Evolutionary conservation across 1,284 basidiomycete genomes (phyloP), one percentile per base, ranked within the genome.

Genomic region (Dichomitus squalens): DNA sequence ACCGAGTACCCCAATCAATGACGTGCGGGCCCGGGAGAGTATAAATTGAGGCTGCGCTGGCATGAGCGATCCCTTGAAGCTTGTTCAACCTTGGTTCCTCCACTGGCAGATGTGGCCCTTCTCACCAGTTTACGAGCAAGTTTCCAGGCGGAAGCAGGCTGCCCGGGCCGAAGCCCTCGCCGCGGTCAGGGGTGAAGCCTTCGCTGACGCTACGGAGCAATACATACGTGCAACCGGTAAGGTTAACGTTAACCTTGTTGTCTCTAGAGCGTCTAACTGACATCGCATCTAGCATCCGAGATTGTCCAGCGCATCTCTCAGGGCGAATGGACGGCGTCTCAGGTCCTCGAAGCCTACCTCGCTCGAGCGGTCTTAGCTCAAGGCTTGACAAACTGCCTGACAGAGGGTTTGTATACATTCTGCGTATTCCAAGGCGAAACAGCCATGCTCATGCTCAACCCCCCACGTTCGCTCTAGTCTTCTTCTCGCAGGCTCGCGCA

Each of bases 321-420:
- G 4, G 78, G 83, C 7, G 75, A 82, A 71, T 95, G 92, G 90
- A 93, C 88, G 0, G 85, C 92, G 8, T 80, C 79, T 1, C 75
- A 81, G 49, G 88, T 94, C 7, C 72, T 94, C 7, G 82, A 87
- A 51, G 90, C 89, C 27, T 95, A 85, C 72, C 87, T 93, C 57
- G 76, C 82, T 0, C 82, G 85, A 4, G 85, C 92, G 0, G 79
- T 76, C 1, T 70, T 79, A 29, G 87, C 88, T 0, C 91, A 95
- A 29, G 72, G 75, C 43, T 73, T 75, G 41, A 88, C 86, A 4
- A 95, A 94, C 67, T 90, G 88, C 68, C 65, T 93, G 25, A 94
- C 92, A 2, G 93, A 95, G 78, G 81, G 89, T 88, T 18, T 5
- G 44, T 18, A 11, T 33, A 12, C 44, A 31, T 47, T 27, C 8